Evolutionary conservation across 2,329 filamentous ascomycete species (phyloP), one percentile per base, ranked within the genome.

Genomic region (Ophiostoma himal-ulmi): DNA sequence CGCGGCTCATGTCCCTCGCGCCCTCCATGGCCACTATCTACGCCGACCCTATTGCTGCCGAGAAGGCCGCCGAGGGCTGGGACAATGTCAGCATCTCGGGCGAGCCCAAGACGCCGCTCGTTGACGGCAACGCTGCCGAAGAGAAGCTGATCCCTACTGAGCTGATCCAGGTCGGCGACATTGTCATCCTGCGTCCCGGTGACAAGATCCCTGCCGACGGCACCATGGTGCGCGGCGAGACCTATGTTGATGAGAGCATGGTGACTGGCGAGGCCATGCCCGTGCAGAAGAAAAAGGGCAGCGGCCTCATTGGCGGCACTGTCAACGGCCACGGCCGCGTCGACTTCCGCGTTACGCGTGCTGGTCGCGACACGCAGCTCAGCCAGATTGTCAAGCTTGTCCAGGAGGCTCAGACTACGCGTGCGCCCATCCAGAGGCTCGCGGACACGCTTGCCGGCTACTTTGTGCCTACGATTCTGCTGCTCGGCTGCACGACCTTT

Each of bases 341-440:
- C 54, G 95, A 98, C 78, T 95, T 98, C 79, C 89, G 91, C 62
- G 95, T 99, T 71, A 96, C 92, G 3, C 88, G 94, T 75, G 94
- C 94, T 48, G 95, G 95, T 67, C 91, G 94, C 73, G 94, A 99
- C 77, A 99, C 95, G 0, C 94, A 98, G 78, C 89, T 99, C 70
- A 97, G 93, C 80, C 95, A 98, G 80, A 99, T 99, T 74, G 95
- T 99, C 73, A 95, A 94, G 79, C 86, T 98, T n/a, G 95, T 99
- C 0, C 95, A 99, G 79, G 93, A 97, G 78, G 95, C 95, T 3
- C 95, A 99, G 79, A 98, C 94, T 2, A 94, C 89, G 69, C 88
- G 95, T 54, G 95, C 95, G 8, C 95, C 95, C 0, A 99, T 99
- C 72, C 95, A 99, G 79, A 88, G 92, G 64, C 87, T 98, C 77